Evolutionary conservation across 805 yeast genomes (phyloP), one percentile per base, ranked within the genome.

Genomic region (Saitoella complicata): DNA sequence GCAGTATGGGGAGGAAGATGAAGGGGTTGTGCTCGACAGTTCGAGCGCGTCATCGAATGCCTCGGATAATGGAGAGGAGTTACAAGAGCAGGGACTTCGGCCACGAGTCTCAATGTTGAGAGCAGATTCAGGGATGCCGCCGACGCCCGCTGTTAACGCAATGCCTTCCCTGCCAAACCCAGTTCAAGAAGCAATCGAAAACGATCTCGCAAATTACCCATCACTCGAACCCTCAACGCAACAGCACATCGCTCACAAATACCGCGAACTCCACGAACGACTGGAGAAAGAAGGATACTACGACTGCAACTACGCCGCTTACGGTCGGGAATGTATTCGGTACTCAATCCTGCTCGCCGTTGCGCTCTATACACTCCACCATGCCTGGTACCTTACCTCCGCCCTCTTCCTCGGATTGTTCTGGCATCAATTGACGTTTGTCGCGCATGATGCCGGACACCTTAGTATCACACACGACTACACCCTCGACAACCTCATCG

Each of bases 401-500:
- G 94, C 91, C 0, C 46, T 77, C 5, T 62, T 62, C 44, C 64
- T 86, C 47, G 95, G 91, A 0, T 55, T 75, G 39, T 82, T 79
- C 6, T 85, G 95, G 95, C 95, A 85, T 53, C 95, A 85, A 59
- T 68, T 82, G 58, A 80, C 84, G 2, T 85, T 85, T 58, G 77
- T 83, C 43, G 95, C 79, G 1, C 95, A 85, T 56, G 95, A 85
- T 60, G 85, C 94, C 0, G 94, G 94, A 5, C 95, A 85, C 58
- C 71, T 82, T 9, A 71, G 85, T 1, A 79, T 85, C 43, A 78
- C 94, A 0, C 95, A 85, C 58, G 67, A 80, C 53, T 85, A 80
- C 60, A 80, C 77, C 52, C 40, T 73, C 7, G 95, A 85, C 59
- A 85, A 79, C 56, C 58, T 80, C 12, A 67, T 82, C 46, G 93